Evolutionary conservation across 2,329 filamentous ascomycete species (phyloP), one percentile per base, ranked within the genome.

Genomic region (Fusarium mexicanum): DNA sequence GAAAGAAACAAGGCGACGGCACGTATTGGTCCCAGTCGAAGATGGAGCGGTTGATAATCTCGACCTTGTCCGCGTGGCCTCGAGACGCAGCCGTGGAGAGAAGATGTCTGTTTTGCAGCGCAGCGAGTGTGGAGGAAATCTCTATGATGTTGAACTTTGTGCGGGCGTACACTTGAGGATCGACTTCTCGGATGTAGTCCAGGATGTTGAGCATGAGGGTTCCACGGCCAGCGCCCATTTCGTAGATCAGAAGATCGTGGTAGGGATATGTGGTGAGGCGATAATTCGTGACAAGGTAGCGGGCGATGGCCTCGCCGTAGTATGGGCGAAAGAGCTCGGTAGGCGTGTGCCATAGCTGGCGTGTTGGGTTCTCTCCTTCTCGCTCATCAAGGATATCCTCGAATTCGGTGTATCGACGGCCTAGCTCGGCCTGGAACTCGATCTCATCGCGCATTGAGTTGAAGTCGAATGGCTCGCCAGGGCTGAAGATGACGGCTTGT

Each of bases 171-270:
- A 99, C 96, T 74, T 95, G 93, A 1, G 95, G 94, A 78, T 98
- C 94, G 50, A 92, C 88, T 74, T 94, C 92, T 72, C 95, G 93
- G 81, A 99, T 97, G 83, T 97, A 98, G 86, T 99, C 96, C 71
- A 99, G 89, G 66, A 99, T 95, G 83, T 99, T 99, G 80, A 96
- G 88, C 96, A 99, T 99, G 80, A 99, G 89, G 1, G 97, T 99
- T 72, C 96, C 96, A 79, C 98, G 96, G 78, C 96, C 96, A 44
- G 96, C 96, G 60, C 96, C 96, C 93, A 99, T 97, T 83, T 99
- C 96, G 88, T 98, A 99, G 82, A 99, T 97, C 78, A 97, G 94
- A 60, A 99, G 89, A 83, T 99, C 96, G 83, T 98, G 92, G 86
- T 98, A 98, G 6, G 96, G 96, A 81, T 96, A 98, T 64, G 94